phyloP scores from a whole-genome alignment of 306 rosid genomes.

The Canavalia ensiformis region DNA sequence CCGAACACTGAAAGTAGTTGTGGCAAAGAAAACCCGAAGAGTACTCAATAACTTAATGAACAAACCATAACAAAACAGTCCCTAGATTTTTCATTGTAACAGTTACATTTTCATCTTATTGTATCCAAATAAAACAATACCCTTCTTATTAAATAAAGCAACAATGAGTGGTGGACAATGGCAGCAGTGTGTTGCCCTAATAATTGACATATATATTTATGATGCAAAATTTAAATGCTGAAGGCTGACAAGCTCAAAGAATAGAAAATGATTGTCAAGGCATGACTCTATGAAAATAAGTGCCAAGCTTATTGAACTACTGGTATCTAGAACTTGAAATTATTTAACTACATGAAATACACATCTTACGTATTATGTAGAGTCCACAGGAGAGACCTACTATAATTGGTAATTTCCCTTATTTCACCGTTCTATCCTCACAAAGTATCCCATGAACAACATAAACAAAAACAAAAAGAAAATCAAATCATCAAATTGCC shows the following conservation, averaged over 20 bases:
- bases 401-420: slow-evolving; percentile 9
- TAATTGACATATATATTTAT: neutral
- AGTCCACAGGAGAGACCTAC: slow-evolving; percentile 1
- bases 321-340: neutral
- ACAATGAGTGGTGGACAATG: neutral
- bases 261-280: neutral
- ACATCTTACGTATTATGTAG: neutral
- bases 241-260: neutral
- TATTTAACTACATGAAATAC: neutral
- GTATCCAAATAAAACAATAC: neutral
- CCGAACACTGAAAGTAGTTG: neutral
- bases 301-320: neutral
- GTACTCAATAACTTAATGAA: neutral
- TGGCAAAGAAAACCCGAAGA: slow-evolving; percentile 17
- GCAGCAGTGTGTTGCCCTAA: neutral
- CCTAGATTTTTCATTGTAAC: slow-evolving; percentile 11
- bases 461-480: neutral
- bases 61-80: slow-evolving; percentile 20
- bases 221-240: neutral
- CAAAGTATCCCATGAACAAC: neutral
- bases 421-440: neutral
- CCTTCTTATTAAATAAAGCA: neutral
- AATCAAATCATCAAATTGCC: neutral
- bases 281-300: neutral
- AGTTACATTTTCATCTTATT: neutral